Evolutionary conservation across 2,329 filamentous ascomycete species (phyloP).

Genomic region (Amphichorda felina): DNA sequence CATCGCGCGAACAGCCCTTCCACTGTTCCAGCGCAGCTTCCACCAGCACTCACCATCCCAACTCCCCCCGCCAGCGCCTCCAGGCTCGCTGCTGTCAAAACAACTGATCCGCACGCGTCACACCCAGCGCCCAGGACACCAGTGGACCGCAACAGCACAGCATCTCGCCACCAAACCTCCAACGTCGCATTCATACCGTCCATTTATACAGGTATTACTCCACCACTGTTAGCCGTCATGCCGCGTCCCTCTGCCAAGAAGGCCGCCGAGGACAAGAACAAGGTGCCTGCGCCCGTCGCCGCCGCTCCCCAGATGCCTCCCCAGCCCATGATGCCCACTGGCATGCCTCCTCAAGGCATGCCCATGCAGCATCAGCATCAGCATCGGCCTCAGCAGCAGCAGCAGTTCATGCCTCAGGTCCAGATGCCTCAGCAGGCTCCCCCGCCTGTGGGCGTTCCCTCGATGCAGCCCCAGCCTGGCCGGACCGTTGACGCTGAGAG

Average conservation of each 20-base stretch:
- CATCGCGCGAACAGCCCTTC: neutral
- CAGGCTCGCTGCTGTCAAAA: neutral
- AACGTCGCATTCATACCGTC: no score
- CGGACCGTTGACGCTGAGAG: constrained; percentile 56
- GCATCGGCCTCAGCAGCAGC: neutral
- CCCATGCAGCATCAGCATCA: constrained; percentile 4
- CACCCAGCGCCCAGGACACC: no score
- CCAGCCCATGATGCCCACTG: constrained; percentile 23
- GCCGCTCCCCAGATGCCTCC: constrained; percentile 26
- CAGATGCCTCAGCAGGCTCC: constrained; percentile 9
- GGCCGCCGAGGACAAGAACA: constrained; percentile 23
- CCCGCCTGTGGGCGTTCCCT: constrained; percentile 1
- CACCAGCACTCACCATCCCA: neutral
- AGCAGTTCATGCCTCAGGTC: constrained; percentile 3
- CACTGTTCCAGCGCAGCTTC: neutral
- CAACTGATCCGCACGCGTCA: neutral
- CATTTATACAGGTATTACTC: no score
- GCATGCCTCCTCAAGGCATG: constrained; percentile 15
- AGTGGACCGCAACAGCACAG: neutral
- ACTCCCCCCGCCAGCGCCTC: neutral
- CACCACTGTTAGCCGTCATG: neutral
- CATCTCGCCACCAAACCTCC: no score
- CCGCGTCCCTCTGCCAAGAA: constrained; percentile 22
- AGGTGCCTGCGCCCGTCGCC: constrained; percentile 18
- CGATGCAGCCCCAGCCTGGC: constrained; percentile 9